phyloP scores from a whole-genome alignment of 306 rosid genomes.

The Cicer judaicum region DNA sequence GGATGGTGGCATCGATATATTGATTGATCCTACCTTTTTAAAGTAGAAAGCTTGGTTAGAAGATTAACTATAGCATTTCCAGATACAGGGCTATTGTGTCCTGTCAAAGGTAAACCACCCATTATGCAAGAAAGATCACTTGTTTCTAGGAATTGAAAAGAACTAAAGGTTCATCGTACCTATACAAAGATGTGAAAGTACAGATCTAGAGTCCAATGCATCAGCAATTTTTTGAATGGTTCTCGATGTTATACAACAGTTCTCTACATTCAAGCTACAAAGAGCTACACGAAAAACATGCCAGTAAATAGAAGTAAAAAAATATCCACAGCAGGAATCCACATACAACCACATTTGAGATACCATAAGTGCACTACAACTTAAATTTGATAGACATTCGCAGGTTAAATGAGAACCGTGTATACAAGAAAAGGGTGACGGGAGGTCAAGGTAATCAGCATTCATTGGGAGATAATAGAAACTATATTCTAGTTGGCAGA shows the following conservation, averaged over 20 bases:
- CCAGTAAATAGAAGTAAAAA: conserved; percentile 39
- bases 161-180: conserved; percentile 54
- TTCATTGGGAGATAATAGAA: conserved; percentile 28
- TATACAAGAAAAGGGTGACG: conserved; percentile 33
- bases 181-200: conserved; percentile 73
- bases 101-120: conserved; percentile 55
- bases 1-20: conserved; percentile 32
- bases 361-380: background rate
- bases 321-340: conserved; percentile 13
- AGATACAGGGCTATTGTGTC: conserved; percentile 74
- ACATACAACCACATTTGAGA: conserved; percentile 38
- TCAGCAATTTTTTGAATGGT: conserved; percentile 78
- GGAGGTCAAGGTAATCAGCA: conserved; percentile 33
- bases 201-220: conserved; percentile 68
- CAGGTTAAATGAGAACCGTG: conserved; percentile 30
- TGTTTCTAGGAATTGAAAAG: conserved; percentile 21
- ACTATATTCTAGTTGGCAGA: conserved; percentile 36
- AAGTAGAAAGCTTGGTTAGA: conserved; percentile 69
- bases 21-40: conserved; percentile 65
- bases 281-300: conserved; percentile 59
- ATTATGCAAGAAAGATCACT: conserved; percentile 29
- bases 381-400: conserved; percentile 24
- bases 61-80: conserved; percentile 70
- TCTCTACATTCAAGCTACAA: conserved; percentile 79
- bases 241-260: conserved; percentile 80